Conservation (phyloP, 208 protist genomes). For the Vickermania ingenoplastis region DNA sequence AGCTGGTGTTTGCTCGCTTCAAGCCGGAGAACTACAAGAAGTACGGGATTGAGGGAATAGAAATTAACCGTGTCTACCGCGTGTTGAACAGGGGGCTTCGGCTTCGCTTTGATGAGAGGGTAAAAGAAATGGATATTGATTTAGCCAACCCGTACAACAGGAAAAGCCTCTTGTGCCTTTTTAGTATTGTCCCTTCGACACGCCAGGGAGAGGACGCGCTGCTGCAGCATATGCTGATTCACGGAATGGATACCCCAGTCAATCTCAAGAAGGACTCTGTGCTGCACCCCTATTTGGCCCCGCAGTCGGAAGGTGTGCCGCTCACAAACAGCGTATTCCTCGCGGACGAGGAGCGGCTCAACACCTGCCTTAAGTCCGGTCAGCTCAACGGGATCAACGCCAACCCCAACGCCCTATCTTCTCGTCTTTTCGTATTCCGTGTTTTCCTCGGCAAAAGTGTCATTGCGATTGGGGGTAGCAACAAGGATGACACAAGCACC, state of each 20-base stretch:
- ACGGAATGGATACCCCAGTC: slow-evolving; percentile 12
- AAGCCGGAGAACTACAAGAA: slow-evolving; percentile 21
- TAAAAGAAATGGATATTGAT: slow-evolving; percentile 66
- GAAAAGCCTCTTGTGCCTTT: slow-evolving; percentile 77
- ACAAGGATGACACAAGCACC: slow-evolving; percentile 7
- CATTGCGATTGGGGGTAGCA: slow-evolving; percentile 21
- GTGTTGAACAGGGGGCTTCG: slow-evolving; percentile 73
- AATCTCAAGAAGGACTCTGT: not conserved
- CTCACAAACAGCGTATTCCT: slow-evolving; percentile 84
- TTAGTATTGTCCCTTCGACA: slow-evolving; percentile 31
- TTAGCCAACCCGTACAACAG: slow-evolving; percentile 51
- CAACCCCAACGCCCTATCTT: slow-evolving; percentile 16
- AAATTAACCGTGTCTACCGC: slow-evolving; percentile 63
- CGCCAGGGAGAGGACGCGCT: slow-evolving; percentile 25
- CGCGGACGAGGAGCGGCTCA: slow-evolving; percentile 68
- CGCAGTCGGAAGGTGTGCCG: slow-evolving; percentile 55
- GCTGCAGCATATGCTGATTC: slow-evolving; percentile 36
- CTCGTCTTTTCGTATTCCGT: slow-evolving; percentile 33
- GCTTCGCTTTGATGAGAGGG: slow-evolving; percentile 70
- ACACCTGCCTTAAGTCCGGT: slow-evolving; percentile 8
- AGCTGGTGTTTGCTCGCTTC: slow-evolving; percentile 59
- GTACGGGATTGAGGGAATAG: slow-evolving; percentile 50
- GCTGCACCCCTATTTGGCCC: not conserved
- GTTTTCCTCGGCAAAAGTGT: slow-evolving; percentile 58
- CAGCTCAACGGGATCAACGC: slow-evolving; percentile 18